Conservation (phyloP, 2,329 filamentous ascomycete species). For the Didymella pinodella region DNA sequence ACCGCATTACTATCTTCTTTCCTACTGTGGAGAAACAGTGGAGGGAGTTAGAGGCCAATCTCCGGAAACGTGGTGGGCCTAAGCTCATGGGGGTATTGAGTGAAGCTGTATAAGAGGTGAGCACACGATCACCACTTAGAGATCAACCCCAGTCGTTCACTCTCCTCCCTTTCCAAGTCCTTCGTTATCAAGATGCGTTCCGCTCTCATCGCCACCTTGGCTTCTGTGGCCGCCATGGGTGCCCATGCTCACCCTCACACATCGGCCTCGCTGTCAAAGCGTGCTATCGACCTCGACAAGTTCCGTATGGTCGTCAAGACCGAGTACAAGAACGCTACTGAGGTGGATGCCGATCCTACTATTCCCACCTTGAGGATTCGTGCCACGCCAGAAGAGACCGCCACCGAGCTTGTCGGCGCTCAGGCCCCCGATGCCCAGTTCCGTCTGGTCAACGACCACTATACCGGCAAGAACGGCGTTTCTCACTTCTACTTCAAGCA, state of each 20-base stretch:
- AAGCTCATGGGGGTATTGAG: slow-evolving; percentile 1
- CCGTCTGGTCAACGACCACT: slow-evolving; percentile 20
- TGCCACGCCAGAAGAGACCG: slow-evolving; percentile 22
- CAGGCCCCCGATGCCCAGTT: slow-evolving; percentile 21
- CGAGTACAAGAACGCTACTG: slow-evolving; percentile 33
- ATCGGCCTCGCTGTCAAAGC: slow-evolving; percentile 26
- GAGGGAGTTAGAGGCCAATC: slow-evolving; percentile 11
- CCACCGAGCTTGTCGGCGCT: slow-evolving; percentile 18
- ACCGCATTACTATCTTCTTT: slow-evolving; percentile 11
- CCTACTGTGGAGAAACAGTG: slow-evolving; percentile 5
- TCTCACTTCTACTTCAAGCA: slow-evolving; percentile 67
- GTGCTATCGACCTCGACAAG: slow-evolving; percentile 43
- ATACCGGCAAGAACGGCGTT: slow-evolving; percentile 59
- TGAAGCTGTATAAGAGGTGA: slow-evolving; percentile 17
- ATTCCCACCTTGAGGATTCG: slow-evolving; percentile 21
- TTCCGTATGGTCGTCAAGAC: slow-evolving; percentile 42
- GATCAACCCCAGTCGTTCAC: slow-evolving; percentile 23
- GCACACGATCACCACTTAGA: slow-evolving; percentile 2
- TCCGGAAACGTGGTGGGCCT: slow-evolving; percentile 12
- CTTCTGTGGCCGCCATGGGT: slow-evolving; percentile 36
- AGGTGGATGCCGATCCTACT: slow-evolving; percentile 20
- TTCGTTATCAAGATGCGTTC: slow-evolving; percentile 40
- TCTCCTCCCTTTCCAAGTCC: slow-evolving; percentile 24
- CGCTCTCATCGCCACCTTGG: slow-evolving; percentile 41
- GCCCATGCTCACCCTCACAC: slow-evolving; percentile 35